These are phyloP conservation scores for Cystofilobasidium capitatum DNA, from an alignment of 768 basidiomycete species.

Conservation along the genomic window DNA sequence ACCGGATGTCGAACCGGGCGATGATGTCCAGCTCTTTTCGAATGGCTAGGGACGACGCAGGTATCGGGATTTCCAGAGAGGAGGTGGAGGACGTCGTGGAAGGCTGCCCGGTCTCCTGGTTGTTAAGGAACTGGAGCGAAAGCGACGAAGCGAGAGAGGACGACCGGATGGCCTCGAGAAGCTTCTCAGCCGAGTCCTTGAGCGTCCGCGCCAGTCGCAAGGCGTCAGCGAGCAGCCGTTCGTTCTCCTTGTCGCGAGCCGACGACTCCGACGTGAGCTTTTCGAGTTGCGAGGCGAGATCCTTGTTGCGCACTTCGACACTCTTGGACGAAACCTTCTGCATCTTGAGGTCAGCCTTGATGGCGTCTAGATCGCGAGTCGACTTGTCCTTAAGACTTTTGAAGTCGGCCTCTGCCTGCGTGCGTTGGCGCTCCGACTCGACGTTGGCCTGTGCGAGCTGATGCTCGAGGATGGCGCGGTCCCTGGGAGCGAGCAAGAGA, in stretches of 20 bases:
- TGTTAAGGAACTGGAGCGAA: background rate
- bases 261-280: background rate
- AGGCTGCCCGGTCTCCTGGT: background rate
- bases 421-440: background rate
- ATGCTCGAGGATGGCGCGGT: conserved; percentile 27
- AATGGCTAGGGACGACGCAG: background rate
- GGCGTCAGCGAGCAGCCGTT: conserved; percentile 6
- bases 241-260: conserved; percentile 8
- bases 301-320: background rate
- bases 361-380: conserved; percentile 17
- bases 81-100: background rate
- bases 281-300: conserved; percentile 3
- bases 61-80: background rate
- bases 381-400: conserved; percentile 6
- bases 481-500: background rate
- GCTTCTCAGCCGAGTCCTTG: conserved; percentile 21
- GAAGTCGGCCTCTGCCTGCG: background rate
- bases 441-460: conserved; percentile 14
- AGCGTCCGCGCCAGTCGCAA: conserved; percentile 6
- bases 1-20: conserved; percentile 62
- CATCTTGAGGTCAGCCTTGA: conserved; percentile 24
- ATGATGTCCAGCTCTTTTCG: conserved; percentile 19
- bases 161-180: conserved; percentile 12
- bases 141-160: conserved; percentile 21
- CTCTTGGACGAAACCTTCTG: conserved; percentile 6